Conservation (phyloP, 306 rosid species). For the Argentina anserina region DNA sequence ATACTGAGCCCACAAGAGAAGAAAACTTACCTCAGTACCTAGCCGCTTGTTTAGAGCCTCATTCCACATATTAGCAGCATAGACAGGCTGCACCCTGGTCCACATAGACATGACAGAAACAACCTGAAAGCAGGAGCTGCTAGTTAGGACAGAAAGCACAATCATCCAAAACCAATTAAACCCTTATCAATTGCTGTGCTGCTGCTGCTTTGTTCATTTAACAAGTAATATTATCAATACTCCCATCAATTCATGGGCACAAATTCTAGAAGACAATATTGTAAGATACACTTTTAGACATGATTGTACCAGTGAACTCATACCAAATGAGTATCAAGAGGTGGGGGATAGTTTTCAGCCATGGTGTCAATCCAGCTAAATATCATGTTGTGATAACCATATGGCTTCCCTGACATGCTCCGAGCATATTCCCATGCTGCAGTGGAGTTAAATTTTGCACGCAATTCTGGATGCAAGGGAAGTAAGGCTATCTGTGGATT, state of each 20-base stretch:
- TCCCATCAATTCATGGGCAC: slow-evolving; percentile 3
- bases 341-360: slow-evolving; percentile 96
- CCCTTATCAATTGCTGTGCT: background rate
- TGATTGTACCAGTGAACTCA: slow-evolving; percentile 9
- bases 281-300: background rate
- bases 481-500: slow-evolving; percentile 95
- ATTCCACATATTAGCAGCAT: slow-evolving; percentile 99
- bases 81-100: slow-evolving; percentile 93
- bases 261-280: slow-evolving; percentile 7
- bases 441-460: slow-evolving; percentile 68
- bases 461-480: slow-evolving; percentile 80
- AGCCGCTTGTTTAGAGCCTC: slow-evolving; percentile 95
- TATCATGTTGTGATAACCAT: slow-evolving; percentile 98
- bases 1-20: background rate
- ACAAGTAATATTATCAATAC: background rate
- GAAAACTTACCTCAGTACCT: slow-evolving; percentile 70
- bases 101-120: slow-evolving; percentile 99
- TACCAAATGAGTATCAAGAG: slow-evolving; percentile 99
- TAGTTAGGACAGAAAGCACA: slow-evolving; percentile 21
- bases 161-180: background rate
- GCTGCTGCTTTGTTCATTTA: background rate
- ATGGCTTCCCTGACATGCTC: slow-evolving; percentile 96
- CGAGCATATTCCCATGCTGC: slow-evolving; percentile 97
- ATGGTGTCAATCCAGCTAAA: slow-evolving; percentile 99
- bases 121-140: slow-evolving; percentile 51